These are phyloP conservation scores for Botrytis sinoallii DNA, from an alignment of 2,329 filamentous ascomycete genomes.

Conservation along the genomic window DNA sequence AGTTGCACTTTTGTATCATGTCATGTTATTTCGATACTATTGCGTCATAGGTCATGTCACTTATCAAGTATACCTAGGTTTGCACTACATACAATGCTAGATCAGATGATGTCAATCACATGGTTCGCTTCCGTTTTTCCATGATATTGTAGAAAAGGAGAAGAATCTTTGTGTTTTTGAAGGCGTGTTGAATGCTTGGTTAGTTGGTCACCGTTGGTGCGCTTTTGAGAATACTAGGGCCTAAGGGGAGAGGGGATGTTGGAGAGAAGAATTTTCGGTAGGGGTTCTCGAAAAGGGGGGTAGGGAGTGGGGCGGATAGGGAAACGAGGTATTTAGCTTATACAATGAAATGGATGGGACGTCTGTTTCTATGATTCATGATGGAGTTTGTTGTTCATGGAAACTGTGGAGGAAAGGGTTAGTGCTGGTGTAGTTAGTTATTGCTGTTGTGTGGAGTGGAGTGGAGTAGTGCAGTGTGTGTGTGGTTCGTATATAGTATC, in stretches of 20 bases:
- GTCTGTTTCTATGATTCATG: background rate
- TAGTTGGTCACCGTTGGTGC: no score
- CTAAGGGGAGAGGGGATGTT: background rate
- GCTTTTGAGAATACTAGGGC: background rate
- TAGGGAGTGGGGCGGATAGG: background rate
- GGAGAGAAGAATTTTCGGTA: background rate
- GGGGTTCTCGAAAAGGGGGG: no score
- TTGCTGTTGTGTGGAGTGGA: no score
- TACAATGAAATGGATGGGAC: background rate
- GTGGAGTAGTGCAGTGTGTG: background rate
- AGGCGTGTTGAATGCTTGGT: background rate
- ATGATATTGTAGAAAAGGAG: no score
- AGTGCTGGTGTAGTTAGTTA: background rate
- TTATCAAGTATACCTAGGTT: background rate
- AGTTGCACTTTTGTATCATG: background rate
- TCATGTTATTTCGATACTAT: background rate
- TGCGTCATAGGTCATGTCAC: background rate
- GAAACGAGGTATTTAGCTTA: background rate
- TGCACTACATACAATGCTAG: no score
- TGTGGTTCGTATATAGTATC: background rate
- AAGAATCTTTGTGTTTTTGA: background rate
- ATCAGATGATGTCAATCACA: no score
- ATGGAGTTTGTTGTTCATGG: background rate
- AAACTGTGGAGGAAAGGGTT: background rate
- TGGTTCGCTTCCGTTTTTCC: no score